phyloP scores from a whole-genome alignment of 176 grass and related monocot species.

The Eleusine indica region DNA sequence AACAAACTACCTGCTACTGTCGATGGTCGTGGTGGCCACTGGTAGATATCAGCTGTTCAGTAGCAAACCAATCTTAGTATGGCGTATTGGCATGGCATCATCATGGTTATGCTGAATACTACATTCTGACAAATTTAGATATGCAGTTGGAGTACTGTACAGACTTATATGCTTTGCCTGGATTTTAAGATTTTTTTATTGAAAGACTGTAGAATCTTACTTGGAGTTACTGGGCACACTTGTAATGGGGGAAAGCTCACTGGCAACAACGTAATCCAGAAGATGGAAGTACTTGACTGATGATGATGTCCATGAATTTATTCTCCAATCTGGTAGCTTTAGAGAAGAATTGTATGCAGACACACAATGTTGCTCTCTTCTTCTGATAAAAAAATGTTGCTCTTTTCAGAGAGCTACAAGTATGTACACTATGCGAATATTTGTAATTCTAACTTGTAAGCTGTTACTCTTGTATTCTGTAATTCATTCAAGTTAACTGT shows the following conservation, averaged over 20 bases:
- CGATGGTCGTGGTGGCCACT: slow-evolving; percentile 61
- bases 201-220: background rate
- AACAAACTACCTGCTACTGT: slow-evolving; percentile 67
- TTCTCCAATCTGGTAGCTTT: slow-evolving; percentile 1
- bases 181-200: no score
- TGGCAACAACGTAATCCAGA: no score
- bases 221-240: background rate
- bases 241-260: background rate
- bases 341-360: background rate
- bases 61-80: background rate
- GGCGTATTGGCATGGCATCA: slow-evolving; percentile 21
- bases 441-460: slow-evolving; percentile 3
- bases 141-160: slow-evolving; percentile 38
- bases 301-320: slow-evolving; percentile 11
- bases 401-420: background rate
- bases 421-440: slow-evolving; percentile 28
- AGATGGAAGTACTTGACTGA: slow-evolving; percentile 18
- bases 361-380: background rate
- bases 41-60: slow-evolving; percentile 47
- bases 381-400: background rate
- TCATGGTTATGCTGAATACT: slow-evolving; percentile 2
- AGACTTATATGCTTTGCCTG: slow-evolving; percentile 23
- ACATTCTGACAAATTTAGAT: slow-evolving; percentile 40
- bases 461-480: slow-evolving; percentile 7
- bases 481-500: background rate